A percentile compares a stretch with the other conserved stretches of the same genome.
Evolutionary conservation across 768 basidiomycete genomes (phyloP).

Genomic region (Tylopilus balloui): DNA sequence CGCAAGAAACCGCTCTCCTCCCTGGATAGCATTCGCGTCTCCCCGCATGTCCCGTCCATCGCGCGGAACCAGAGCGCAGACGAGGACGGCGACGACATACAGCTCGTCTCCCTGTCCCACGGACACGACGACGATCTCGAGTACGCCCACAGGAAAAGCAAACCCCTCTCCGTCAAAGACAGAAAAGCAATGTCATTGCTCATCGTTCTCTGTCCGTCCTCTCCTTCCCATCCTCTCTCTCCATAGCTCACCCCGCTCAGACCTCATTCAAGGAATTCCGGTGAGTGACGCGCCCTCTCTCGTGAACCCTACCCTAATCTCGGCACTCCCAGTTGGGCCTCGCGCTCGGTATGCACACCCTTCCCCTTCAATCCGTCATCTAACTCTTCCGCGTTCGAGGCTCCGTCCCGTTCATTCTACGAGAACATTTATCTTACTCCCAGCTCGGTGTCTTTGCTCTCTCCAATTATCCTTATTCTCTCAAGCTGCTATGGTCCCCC

Average conservation of each 20-base stretch:
- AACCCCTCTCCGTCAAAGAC: conserved; percentile 67
- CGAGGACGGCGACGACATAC: conserved; percentile 52
- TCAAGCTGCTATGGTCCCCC: conserved; percentile 96
- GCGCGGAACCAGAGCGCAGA: conserved; percentile 32
- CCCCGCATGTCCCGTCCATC: conserved; percentile 45
- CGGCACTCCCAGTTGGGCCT: conserved; percentile 61
- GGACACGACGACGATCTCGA: conserved; percentile 49
- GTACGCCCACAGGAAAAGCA: conserved; percentile 34
- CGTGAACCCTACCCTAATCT: conserved; percentile 7
- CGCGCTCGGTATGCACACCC: conserved; percentile 61
- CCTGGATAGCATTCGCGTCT: conserved; percentile 54
- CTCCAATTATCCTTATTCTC: conserved; percentile 90
- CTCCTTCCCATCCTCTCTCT: conserved; percentile 3
- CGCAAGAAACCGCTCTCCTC: conserved; percentile 52
- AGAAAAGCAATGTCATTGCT: conserved; percentile 80
- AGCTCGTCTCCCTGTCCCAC: conserved; percentile 52
- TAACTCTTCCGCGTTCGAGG: conserved; percentile 42
- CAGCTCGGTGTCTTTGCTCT: conserved; percentile 93
- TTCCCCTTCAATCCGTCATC: background rate
- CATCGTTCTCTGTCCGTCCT: conserved; percentile 77
- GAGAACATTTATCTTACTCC: conserved; percentile 93
- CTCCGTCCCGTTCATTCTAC: conserved; percentile 93
- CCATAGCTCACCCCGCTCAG: conserved; percentile 34
- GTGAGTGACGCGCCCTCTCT: conserved; percentile 44
- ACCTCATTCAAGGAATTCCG: conserved; percentile 85